Conservation (phyloP, 2,329 filamentous ascomycete species). For the Colletotrichum lindemuthianum region DNA sequence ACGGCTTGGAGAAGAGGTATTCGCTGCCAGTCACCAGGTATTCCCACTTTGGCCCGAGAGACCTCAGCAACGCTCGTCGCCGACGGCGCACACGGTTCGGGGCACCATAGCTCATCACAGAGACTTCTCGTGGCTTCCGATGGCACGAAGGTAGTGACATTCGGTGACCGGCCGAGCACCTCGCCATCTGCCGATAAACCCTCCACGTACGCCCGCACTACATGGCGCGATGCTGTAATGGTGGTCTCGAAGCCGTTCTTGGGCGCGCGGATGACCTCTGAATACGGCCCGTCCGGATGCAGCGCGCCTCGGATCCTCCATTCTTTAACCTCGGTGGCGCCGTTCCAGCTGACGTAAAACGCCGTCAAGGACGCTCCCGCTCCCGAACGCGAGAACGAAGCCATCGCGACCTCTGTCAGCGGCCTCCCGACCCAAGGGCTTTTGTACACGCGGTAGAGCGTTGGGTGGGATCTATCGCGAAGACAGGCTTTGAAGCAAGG, state of each 20-base stretch:
- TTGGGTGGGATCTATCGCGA: slow-evolving; percentile 5
- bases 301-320: slow-evolving; percentile 53
- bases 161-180: slow-evolving; percentile 1
- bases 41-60: background rate
- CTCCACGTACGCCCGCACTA: background rate
- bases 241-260: slow-evolving; percentile 8
- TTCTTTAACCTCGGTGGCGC: slow-evolving; percentile 43
- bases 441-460: slow-evolving; percentile 44
- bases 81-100: background rate
- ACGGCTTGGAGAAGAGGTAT: background rate
- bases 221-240: background rate
- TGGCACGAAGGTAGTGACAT: background rate
- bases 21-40: background rate
- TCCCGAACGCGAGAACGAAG: background rate
- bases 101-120: background rate
- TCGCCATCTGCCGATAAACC: background rate
- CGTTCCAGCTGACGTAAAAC: slow-evolving; percentile 52
- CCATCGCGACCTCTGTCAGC: slow-evolving; percentile 17
- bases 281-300: slow-evolving; percentile 13
- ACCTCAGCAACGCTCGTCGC: background rate
- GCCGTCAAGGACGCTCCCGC: slow-evolving; percentile 10
- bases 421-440: slow-evolving; percentile 42
- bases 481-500: slow-evolving; percentile 38
- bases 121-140: background rate
- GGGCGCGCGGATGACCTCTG: background rate